A percentile compares a stretch with the other conserved stretches of the same genome.
These are phyloP conservation scores for Taphrina pruni DNA, from an alignment of 1,139 yeast species.

Conservation along the genomic window DNA sequence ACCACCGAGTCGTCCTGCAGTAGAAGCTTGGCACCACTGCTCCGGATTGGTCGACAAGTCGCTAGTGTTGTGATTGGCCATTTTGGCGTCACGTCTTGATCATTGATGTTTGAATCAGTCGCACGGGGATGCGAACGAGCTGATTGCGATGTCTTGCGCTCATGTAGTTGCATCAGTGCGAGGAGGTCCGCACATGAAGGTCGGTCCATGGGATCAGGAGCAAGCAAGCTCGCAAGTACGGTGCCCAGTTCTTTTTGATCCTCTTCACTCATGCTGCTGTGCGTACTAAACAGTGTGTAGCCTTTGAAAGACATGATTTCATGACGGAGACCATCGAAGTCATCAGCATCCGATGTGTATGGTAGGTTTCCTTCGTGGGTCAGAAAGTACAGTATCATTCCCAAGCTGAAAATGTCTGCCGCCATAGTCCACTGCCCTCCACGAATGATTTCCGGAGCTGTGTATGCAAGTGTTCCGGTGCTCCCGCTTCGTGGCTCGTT, in stretches of 20 bases:
- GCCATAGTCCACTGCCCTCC: slow-evolving; percentile 34
- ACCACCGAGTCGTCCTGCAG: not conserved
- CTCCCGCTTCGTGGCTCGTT: slow-evolving; percentile 21
- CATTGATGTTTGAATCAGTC: not conserved
- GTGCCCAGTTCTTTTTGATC: slow-evolving; percentile 57
- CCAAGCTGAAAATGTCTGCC: slow-evolving; percentile 79
- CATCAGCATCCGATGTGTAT: slow-evolving; percentile 49
- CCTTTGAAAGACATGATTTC: slow-evolving; percentile 55
- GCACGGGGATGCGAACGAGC: not conserved
- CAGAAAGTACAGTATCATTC: slow-evolving; percentile 75
- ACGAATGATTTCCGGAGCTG: slow-evolving; percentile 43
- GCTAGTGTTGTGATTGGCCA: slow-evolving; percentile 3
- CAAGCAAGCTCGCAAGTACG: slow-evolving; percentile 54
- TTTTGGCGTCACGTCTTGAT: not conserved
- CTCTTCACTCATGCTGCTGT: slow-evolving; percentile 48
- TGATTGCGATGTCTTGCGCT: not conserved
- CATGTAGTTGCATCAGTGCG: slow-evolving; percentile 47
- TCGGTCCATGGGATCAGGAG: slow-evolving; percentile 54
- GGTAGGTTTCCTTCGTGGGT: slow-evolving; percentile 67
- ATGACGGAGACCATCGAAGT: slow-evolving; percentile 53
- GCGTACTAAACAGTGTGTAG: slow-evolving; percentile 47
- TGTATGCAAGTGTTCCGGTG: slow-evolving; percentile 48
- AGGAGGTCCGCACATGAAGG: slow-evolving; percentile 58
- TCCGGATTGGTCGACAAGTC: not conserved
- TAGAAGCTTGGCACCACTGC: not conserved